Percentiles rank a stretch among this genome's conserved stretches.
phyloP scores from a whole-genome alignment of 768 basidiomycete genomes.

The Tulasnella sp. region DNA sequence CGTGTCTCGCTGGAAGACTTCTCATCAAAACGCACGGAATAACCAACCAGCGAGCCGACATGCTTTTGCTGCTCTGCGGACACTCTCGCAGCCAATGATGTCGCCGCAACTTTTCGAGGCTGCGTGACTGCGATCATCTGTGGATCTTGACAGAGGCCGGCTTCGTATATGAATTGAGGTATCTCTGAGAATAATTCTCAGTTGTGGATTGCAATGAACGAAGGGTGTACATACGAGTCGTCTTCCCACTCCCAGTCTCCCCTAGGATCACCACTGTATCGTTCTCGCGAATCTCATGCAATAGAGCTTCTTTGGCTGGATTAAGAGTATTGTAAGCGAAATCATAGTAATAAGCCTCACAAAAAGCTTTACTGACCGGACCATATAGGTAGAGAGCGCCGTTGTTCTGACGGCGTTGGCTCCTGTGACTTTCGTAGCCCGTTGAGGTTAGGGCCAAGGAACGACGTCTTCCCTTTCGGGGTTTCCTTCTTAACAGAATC shows the following conservation, averaged over 20 bases:
- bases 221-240: constrained; percentile 65
- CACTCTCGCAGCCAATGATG: constrained; percentile 84
- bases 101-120: constrained; percentile 90
- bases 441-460: background rate
- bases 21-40: constrained; percentile 95
- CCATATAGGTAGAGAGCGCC: constrained; percentile 53
- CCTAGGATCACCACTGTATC: constrained; percentile 85
- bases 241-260: constrained; percentile 97
- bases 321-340: background rate
- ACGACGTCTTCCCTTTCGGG: background rate
- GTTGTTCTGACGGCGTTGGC: constrained; percentile 3
- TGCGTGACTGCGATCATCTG: constrained; percentile 89
- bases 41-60: constrained; percentile 76
- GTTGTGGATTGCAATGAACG: background rate
- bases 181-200: constrained; percentile 49
- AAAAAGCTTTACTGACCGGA: constrained; percentile 40
- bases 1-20: constrained; percentile 56
- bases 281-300: constrained; percentile 61
- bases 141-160: constrained; percentile 50
- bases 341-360: background rate
- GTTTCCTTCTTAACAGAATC: background rate
- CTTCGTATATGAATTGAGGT: constrained; percentile 88
- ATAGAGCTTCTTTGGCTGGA: constrained; percentile 62
- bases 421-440: background rate
- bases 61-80: constrained; percentile 66